Evolutionary conservation across 2,329 filamentous ascomycete genomes (phyloP), one percentile per base, ranked within the genome.

Genomic region (Venturiaceae sp.): DNA sequence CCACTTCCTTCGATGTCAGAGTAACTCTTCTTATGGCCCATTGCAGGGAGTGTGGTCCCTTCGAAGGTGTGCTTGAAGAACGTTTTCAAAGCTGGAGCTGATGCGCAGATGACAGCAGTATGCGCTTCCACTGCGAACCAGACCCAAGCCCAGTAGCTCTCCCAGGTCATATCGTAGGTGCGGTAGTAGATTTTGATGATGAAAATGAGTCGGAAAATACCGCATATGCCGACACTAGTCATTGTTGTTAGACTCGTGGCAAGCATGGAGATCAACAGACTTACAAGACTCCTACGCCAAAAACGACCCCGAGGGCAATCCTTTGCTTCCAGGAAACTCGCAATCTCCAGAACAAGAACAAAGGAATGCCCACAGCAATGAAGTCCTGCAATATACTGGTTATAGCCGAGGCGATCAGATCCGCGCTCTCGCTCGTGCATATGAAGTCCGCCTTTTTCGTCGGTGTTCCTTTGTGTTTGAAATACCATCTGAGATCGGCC

Each of bases 151-250:
- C 26, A 34, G 30, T 44, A 56, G 16, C 36, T 36, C 41, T 58
- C 57, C 57, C 57, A 58, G 30, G 57, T 58, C 57, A 58, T 58
- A 23, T 58, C 57, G 39, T 58, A 58, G 21, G 57, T 58, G 23
- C 26, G 23, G 28, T 55, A 57, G 50, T 58, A 58, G 21, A 50
- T 50, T 68, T 55, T 71, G 72, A 59, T 32, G 26, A 58, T 19
- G 21, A 16, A 34, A 21, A 72, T 72, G 0, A 71, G 68, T 14
- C 74, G 68, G 60, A 75, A 60, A 11, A 70, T 64, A 47, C 71
- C 69, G 32, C 67, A 69, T 3, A 70, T 62, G 46, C 69, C 71
- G 1, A 68, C 68, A n/a, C 69, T 71, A 50, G 6, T 26, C 14
- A 16, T 26, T 5, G 9, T 47, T 30, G 34, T 55, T 34, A 11